Conservation (phyloP, 2,329 filamentous ascomycete genomes). For the Parafenestella ontariensis region DNA sequence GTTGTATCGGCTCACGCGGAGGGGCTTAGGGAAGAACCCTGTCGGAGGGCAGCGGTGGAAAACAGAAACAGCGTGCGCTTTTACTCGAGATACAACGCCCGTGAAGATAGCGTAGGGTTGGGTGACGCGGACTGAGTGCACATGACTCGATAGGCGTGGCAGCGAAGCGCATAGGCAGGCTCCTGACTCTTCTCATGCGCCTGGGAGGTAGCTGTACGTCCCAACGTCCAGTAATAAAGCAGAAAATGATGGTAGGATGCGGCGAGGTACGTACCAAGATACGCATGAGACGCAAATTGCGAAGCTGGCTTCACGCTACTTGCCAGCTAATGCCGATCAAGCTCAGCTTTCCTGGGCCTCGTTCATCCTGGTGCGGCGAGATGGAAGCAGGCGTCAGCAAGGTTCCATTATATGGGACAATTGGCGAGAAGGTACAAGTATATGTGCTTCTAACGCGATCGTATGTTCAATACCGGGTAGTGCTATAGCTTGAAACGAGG, state of each 20-base stretch:
- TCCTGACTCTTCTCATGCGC: slow-evolving; percentile 4
- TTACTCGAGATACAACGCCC: background rate
- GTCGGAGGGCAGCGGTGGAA: background rate
- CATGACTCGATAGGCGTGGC: background rate
- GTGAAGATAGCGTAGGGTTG: background rate
- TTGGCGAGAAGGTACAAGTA: slow-evolving; percentile 5
- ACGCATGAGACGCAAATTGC: slow-evolving; percentile 16
- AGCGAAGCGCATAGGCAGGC: slow-evolving; percentile 2
- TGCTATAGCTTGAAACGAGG: slow-evolving; percentile 1
- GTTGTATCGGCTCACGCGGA: slow-evolving; percentile 10
- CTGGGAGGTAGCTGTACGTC: slow-evolving; percentile 5
- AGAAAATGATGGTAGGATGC: slow-evolving; percentile 15
- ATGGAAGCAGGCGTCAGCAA: slow-evolving; percentile 16
- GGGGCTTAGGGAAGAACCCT: slow-evolving; percentile 1
- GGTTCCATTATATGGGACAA: slow-evolving; percentile 9
- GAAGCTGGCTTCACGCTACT: slow-evolving; percentile 12
- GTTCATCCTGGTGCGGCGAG: slow-evolving; percentile 3
- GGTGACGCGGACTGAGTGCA: background rate
- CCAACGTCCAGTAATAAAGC: slow-evolving; percentile 9
- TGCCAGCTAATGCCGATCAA: slow-evolving; percentile 6
- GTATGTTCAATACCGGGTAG: background rate
- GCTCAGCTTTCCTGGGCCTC: slow-evolving; percentile 10
- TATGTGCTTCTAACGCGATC: slow-evolving; percentile 1
- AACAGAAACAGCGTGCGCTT: background rate
- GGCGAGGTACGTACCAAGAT: slow-evolving; percentile 22